phyloP scores from a whole-genome alignment of 1,139 yeast genomes.

The Geotrichum carabidarum region DNA sequence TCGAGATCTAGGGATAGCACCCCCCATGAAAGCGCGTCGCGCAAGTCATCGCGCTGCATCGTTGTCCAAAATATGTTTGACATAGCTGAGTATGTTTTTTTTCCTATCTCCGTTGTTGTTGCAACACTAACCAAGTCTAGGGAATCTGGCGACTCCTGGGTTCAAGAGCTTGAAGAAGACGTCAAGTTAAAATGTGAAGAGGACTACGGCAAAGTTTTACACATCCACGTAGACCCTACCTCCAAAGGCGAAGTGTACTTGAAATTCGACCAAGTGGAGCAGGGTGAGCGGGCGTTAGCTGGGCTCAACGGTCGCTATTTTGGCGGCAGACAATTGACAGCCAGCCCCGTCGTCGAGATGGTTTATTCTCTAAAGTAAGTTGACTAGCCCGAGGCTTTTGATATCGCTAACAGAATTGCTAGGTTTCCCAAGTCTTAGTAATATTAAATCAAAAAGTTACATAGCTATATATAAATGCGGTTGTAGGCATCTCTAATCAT shows the following conservation, averaged over 20 bases:
- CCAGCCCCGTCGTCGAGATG: slow-evolving; percentile 35
- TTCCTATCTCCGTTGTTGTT: not conserved
- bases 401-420: not conserved
- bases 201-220: slow-evolving; percentile 37
- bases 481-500: not conserved
- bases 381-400: not conserved
- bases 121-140: slow-evolving; percentile 22
- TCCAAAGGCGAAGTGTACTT: slow-evolving; percentile 37
- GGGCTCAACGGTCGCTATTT: slow-evolving; percentile 39
- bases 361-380: slow-evolving; percentile 33
- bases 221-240: slow-evolving; percentile 34
- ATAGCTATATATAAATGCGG: not conserved
- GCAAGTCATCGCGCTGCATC: slow-evolving; percentile 33
- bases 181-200: slow-evolving; percentile 39
- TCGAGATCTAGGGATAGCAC: not conserved
- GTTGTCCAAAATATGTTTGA: slow-evolving; percentile 39
- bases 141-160: slow-evolving; percentile 38
- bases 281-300: slow-evolving; percentile 34
- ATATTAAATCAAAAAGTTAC: not conserved
- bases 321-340: slow-evolving; percentile 37
- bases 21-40: slow-evolving; percentile 11
- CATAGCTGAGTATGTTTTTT: slow-evolving; percentile 32
- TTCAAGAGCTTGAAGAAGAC: slow-evolving; percentile 38
- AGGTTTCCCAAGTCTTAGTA: slow-evolving; percentile 17
- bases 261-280: slow-evolving; percentile 33